A percentile compares a stretch with the other conserved stretches of the same genome.
Conservation (phyloP, 352 stramenopile species). For the Phytophthora niederhauseri region DNA sequence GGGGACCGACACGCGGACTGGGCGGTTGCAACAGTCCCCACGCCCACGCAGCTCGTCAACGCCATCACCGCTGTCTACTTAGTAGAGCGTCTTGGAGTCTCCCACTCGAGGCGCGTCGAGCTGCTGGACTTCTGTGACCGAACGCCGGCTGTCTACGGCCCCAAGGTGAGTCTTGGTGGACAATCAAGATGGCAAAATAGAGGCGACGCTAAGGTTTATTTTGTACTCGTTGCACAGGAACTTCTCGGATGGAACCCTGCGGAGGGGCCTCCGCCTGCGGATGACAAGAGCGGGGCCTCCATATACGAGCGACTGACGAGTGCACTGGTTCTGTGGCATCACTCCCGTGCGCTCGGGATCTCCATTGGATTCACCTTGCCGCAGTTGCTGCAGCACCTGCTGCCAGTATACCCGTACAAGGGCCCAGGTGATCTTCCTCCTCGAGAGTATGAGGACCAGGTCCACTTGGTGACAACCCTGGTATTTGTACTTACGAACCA, state of each 20-base stretch:
- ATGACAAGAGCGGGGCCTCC: slow-evolving; percentile 45
- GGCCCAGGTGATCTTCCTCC: slow-evolving; percentile 62
- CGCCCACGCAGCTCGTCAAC: slow-evolving; percentile 59
- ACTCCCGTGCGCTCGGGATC: slow-evolving; percentile 62
- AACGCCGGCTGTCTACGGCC: slow-evolving; percentile 51
- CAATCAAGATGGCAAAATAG: background rate
- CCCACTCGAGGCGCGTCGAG: slow-evolving; percentile 62
- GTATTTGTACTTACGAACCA: slow-evolving; percentile 90
- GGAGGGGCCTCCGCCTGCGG: slow-evolving; percentile 33
- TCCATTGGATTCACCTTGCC: slow-evolving; percentile 68
- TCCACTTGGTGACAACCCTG: slow-evolving; percentile 84
- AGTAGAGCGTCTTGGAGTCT: slow-evolving; percentile 74
- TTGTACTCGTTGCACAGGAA: slow-evolving; percentile 43
- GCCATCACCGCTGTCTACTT: slow-evolving; percentile 71
- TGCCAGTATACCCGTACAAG: slow-evolving; percentile 87
- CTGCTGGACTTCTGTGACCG: slow-evolving; percentile 72
- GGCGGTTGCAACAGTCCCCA: slow-evolving; percentile 43
- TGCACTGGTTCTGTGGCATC: slow-evolving; percentile 72
- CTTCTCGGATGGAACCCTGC: slow-evolving; percentile 88
- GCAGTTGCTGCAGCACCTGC: slow-evolving; percentile 78
- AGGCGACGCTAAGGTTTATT: background rate
- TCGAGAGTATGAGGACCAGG: slow-evolving; percentile 79
- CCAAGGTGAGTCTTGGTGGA: slow-evolving; percentile 34
- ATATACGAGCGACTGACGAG: slow-evolving; percentile 67
- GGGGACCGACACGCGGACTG: slow-evolving; percentile 52